Conservation (phyloP, 2,329 filamentous ascomycete species). For the Aureobasidium sp. region DNA sequence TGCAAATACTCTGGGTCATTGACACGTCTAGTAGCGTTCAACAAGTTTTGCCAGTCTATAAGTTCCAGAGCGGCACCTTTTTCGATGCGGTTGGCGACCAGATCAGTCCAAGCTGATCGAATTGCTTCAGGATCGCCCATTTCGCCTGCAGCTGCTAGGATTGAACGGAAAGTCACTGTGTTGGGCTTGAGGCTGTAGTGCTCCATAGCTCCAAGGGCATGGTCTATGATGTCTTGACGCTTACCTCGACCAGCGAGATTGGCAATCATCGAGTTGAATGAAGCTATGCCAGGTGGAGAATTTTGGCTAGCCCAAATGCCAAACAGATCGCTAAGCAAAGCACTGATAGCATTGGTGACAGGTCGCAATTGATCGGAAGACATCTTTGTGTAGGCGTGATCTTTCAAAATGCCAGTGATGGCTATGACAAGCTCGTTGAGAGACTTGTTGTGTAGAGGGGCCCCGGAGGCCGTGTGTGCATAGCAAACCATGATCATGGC, state of each 20-base stretch:
- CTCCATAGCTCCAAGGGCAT: constrained; percentile 26
- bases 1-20: constrained; percentile 20
- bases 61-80: constrained; percentile 7
- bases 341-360: constrained; percentile 23
- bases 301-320: constrained; percentile 25
- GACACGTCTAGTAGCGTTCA: constrained; percentile 22
- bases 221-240: constrained; percentile 25
- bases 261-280: constrained; percentile 34
- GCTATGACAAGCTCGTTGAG: constrained; percentile 33
- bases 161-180: constrained; percentile 28
- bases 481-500: constrained; percentile 38
- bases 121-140: constrained; percentile 25
- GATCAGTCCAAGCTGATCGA: constrained; percentile 25
- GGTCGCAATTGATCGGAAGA: constrained; percentile 19
- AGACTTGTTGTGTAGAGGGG: constrained; percentile 29
- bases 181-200: constrained; percentile 25
- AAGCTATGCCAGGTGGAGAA: constrained; percentile 22
- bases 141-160: constrained; percentile 31
- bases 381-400: constrained; percentile 19
- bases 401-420: constrained; percentile 25
- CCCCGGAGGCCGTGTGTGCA: constrained; percentile 36
- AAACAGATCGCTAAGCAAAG: constrained; percentile 24
- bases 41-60: constrained; percentile 24
- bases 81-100: constrained; percentile 22
- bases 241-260: constrained; percentile 28